phyloP scores from a whole-genome alignment of 129 eudicot species.

The Artemisia argyi region DNA sequence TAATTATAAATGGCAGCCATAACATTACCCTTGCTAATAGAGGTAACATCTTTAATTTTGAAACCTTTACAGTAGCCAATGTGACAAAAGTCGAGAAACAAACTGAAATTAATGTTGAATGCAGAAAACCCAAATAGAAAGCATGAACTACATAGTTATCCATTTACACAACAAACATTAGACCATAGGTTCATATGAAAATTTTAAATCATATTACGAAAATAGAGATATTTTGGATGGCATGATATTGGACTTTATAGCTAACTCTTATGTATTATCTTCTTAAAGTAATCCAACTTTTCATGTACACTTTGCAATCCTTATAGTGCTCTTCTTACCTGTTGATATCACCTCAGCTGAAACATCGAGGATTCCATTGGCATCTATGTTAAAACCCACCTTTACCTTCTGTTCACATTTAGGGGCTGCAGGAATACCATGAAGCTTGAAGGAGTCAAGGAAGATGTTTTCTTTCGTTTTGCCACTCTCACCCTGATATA shows the following conservation, averaged over 20 bases:
- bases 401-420: neutral
- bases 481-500: too few relatives aligned
- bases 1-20: too few relatives aligned
- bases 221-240: neutral
- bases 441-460: neutral
- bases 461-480: neutral
- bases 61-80: too few relatives aligned
- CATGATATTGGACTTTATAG: neutral
- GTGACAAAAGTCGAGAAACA: neutral
- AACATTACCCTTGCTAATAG: too few relatives aligned
- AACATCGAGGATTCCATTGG: neutral
- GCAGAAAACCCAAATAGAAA: neutral
- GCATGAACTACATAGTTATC: neutral
- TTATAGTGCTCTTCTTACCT: neutral
- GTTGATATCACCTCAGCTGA: neutral
- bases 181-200: neutral
- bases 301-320: neutral
- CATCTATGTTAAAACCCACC: neutral
- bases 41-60: too few relatives aligned
- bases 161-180: neutral
- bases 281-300: neutral
- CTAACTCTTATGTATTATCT: neutral
- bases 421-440: slow-evolving; percentile 4
- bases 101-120: neutral
- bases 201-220: too few relatives aligned